Base-by-base conservation (phyloP, 306 rosid genomes). In the Begonia fuchsioides region DNA sequence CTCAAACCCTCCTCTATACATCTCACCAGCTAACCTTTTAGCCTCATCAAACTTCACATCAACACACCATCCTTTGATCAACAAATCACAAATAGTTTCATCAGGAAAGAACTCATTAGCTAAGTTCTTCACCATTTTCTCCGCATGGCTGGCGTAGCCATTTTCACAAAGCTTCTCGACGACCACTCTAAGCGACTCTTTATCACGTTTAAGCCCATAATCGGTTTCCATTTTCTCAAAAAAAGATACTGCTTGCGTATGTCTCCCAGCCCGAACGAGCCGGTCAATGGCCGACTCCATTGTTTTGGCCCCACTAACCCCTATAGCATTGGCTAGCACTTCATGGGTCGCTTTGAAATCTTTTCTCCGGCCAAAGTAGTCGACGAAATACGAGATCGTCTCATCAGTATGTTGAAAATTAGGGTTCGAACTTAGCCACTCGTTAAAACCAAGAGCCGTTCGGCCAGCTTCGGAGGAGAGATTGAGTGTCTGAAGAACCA, bases 1-100 rank as follows among this genome's bases (percentile, higher is more conserved):
- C 75, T 71, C 79, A 45, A 83, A 87, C 46, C 93, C 93, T 39
- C 96, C 96, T 11, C 94, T 66, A 55, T 73, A 67, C 93, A 87
- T 87, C 66, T 87, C 93, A 13, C 68, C 81, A 3, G 93, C 85
- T 8, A 87, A 71, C 52, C 94, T 77, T 11, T 58, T 68, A 2
- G 92, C 94, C 15, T 87, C 85, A 0, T 80, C 94, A 0, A 87
- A 56, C 59, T 87, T 83, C 62, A 64, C 82, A 45, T 77, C 69
- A 1, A 71, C 43, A 47, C 94, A 87, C 82, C 94, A 83, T 13
- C 82, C 96, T 16, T 44, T 65, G 3, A 87, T 71, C 47, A 87
- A 59, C 72, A 68, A 15, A 65, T 79, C 94, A 9, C 96, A 80
- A 1, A 60, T 71, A 2, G 39, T 17, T 58, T 69, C 82, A 11